Conservation (phyloP, 2,329 filamentous ascomycete species). For the Eutypella sp. region DNA sequence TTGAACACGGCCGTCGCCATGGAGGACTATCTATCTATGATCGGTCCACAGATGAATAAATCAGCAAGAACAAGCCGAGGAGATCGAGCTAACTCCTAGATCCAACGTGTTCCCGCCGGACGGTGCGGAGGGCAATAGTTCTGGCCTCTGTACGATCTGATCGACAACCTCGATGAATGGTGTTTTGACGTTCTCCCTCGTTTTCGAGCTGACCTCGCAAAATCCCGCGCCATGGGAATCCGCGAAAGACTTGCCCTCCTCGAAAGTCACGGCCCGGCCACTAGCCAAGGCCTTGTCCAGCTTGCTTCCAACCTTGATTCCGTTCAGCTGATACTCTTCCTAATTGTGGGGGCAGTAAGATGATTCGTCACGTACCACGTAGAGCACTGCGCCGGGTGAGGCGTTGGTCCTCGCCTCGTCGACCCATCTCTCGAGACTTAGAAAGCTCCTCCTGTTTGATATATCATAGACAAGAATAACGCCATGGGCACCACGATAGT, state of each 20-base stretch:
- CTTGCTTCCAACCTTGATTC: constrained; percentile 42
- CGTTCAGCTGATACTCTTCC: constrained; percentile 4
- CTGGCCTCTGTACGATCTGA: constrained; percentile 40
- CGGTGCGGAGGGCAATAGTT: constrained; percentile 31
- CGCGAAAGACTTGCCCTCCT: constrained; percentile 44
- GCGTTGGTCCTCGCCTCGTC: constrained; percentile 48
- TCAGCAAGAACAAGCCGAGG: constrained; percentile 23
- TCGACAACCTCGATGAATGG: constrained; percentile 50
- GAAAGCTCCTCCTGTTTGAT: constrained; percentile 43
- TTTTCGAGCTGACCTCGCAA: constrained; percentile 51
- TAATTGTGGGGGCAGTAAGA: not conserved
- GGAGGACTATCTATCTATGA: no score
- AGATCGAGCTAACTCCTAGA: constrained; percentile 21
- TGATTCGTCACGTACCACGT: constrained; percentile 31
- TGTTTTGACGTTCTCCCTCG: constrained; percentile 44
- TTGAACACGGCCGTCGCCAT: no score
- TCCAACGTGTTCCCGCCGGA: constrained; percentile 22
- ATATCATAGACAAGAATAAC: constrained; percentile 47
- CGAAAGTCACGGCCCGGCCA: constrained; percentile 38
- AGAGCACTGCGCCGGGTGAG: constrained; percentile 42
- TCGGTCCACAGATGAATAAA: not conserved
- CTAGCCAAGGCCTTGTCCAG: constrained; percentile 39
- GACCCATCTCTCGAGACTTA: constrained; percentile 49
- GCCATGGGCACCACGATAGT: constrained; percentile 46
- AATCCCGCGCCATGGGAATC: constrained; percentile 41